Conservation (phyloP, 148 eudicot genomes). For the Amaranthus hypochondriacus region DNA sequence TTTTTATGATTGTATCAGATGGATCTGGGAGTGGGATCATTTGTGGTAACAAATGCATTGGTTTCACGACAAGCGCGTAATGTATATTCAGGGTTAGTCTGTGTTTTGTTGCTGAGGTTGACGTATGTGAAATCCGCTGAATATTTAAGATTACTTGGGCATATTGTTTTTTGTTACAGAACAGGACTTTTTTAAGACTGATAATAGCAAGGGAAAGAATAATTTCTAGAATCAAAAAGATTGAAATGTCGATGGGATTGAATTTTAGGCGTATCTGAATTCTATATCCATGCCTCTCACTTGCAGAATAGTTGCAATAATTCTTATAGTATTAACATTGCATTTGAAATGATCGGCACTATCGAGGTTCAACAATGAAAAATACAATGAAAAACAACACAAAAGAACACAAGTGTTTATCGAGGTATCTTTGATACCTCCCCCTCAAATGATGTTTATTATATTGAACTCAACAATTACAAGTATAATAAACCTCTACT, state of each 20-base stretch:
- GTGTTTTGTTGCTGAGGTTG: conserved; percentile 2
- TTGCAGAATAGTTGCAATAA: no score
- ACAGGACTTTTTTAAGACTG: no score
- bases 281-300: background rate
- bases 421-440: no score
- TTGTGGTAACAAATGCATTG: conserved; percentile 80
- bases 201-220: background rate
- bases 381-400: no score
- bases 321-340: no score
- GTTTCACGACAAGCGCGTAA: conserved; percentile 97
- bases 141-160: background rate
- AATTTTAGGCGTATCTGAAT: background rate
- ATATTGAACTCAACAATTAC: no score
- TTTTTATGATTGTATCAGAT: conserved; percentile 45
- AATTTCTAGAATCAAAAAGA: background rate
- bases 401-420: no score
- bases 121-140: background rate
- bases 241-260: background rate
- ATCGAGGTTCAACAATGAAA: no score
- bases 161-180: background rate
- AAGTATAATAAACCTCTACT: no score
- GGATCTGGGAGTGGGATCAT: conserved; percentile 97
- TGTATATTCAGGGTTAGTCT: conserved; percentile 52
- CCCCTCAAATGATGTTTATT: no score
- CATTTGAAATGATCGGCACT: no score